Evolutionary conservation across 345 rosid species (phyloP).

Genomic region (Rhodamnia argentea): DNA sequence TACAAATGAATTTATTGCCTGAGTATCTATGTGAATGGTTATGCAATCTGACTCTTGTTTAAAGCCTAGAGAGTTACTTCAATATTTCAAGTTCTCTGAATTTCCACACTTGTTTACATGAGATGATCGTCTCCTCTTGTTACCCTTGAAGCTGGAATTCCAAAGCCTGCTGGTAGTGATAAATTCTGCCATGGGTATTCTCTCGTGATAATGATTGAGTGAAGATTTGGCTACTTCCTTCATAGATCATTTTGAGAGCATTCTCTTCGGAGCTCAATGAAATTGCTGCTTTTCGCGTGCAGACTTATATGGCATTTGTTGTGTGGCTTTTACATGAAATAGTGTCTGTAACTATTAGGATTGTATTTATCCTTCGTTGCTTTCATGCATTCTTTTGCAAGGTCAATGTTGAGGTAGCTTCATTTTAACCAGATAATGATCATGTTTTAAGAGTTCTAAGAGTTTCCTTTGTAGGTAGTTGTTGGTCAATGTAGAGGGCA

Average conservation of each 20-base stretch:
- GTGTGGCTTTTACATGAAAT: not conserved
- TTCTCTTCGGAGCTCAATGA: not conserved
- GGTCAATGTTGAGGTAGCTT: not conserved
- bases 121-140: not conserved
- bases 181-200: not conserved
- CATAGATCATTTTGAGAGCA: not conserved
- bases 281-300: not conserved
- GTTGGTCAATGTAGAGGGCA: not conserved
- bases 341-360: not conserved
- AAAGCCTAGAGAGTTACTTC: not conserved
- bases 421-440: not conserved
- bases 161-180: not conserved
- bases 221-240: not conserved
- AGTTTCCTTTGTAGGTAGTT: not conserved
- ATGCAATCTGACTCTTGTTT: not conserved
- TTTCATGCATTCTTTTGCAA: not conserved
- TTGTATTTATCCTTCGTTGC: not conserved
- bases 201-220: not conserved
- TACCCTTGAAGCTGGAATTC: not conserved
- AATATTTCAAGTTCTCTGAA: not conserved
- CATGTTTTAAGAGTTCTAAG: not conserved
- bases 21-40: not conserved
- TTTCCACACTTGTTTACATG: not conserved
- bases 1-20: not conserved
- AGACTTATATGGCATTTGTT: not conserved